Evolutionary conservation across 73 alveolate genomes (phyloP), one percentile per base, ranked within the genome.

Genomic region (Paramecium pentaurelia): DNA sequence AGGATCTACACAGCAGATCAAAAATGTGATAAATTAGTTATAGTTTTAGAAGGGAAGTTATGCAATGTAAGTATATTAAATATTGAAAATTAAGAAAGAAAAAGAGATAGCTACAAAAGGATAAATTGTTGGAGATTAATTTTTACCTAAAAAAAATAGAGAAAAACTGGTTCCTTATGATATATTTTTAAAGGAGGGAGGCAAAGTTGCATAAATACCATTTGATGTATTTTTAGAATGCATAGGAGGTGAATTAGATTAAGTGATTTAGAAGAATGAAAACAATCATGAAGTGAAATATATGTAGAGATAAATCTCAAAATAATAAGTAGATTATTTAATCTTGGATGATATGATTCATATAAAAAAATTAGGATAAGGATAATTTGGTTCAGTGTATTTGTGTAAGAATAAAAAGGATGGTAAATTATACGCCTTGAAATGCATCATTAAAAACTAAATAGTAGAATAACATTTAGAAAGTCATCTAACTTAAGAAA

Each of bases 51-150:
- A 89, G 94, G 94, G 27, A 36, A 40, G 6, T n/a, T 89, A 6
- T 14, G 71, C 54, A 71, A 89, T 89, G 68, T 71, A 64, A 34
- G 40, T 14, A 12, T 89, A 22, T 42, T 32, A 25, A 16, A 42
- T 54, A 54, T 54, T 54, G 70, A 49, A 58, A 44, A 42, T 44
- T 89, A 14, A 18, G 88, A 40, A 89, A 77, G 77, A 58, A 28
- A 96, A 96, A 7, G 97, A 95, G 93, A 77, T 90, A 59, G 86
- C 95, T 12, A 68, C 93, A 6, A 93, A 93, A n/a, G 98, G 93
- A 18, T 94, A 94, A 71, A 58, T 94, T 25, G 93, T 86, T 12
- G 94, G 91, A 2, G 95, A 93, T 96, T 58, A 93, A 3, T 88
- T 86, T 16, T 95, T 92, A 75, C 77, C 96, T 5, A 88, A 80